Evolutionary conservation across 805 yeast species (phyloP).

Genomic region (Clavispora santaluciae): DNA sequence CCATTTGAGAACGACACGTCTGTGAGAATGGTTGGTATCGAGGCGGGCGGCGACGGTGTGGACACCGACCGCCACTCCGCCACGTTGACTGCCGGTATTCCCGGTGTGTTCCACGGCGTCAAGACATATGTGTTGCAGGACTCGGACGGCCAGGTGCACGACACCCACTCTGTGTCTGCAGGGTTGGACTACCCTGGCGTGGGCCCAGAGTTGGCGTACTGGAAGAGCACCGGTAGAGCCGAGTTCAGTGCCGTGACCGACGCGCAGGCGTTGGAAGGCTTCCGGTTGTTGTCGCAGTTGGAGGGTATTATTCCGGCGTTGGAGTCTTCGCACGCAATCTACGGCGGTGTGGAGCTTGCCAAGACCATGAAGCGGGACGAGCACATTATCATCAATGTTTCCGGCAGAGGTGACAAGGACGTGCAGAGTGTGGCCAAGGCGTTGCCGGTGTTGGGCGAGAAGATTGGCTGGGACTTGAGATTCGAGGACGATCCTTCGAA

Average conservation of each 20-base stretch:
- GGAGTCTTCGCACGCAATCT: slow-evolving; percentile 95
- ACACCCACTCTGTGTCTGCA: slow-evolving; percentile 97
- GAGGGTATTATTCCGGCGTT: slow-evolving; percentile 99
- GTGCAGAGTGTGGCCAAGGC: slow-evolving; percentile 96
- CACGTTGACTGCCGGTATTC: slow-evolving; percentile 87
- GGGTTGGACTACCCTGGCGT: slow-evolving; percentile 99
- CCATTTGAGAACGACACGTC: slow-evolving; percentile 81
- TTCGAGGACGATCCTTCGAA: slow-evolving; percentile 55
- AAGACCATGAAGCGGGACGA: slow-evolving; percentile 72
- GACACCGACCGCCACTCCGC: slow-evolving; percentile 90
- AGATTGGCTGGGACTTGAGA: slow-evolving; percentile 94
- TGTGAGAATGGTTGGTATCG: slow-evolving; percentile 87
- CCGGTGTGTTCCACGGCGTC: slow-evolving; percentile 98
- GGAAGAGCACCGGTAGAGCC: slow-evolving; percentile 95
- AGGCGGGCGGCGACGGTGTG: slow-evolving; percentile 98
- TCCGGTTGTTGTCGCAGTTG: slow-evolving; percentile 78
- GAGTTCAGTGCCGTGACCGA: slow-evolving; percentile 88
- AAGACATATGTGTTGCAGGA: slow-evolving; percentile 90
- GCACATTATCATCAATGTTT: slow-evolving; percentile 80
- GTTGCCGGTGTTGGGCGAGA: slow-evolving; percentile 82
- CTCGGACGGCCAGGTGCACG: slow-evolving; percentile 91
- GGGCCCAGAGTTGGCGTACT: slow-evolving; percentile 94
- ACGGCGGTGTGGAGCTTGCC: slow-evolving; percentile 86
- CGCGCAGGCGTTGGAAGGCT: slow-evolving; percentile 91
- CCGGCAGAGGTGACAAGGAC: slow-evolving; percentile 99